A percentile compares a stretch with the other conserved stretches of the same genome.
phyloP scores from a whole-genome alignment of 2,329 filamentous ascomycete species.

The Coniochaeta hoffmannii region DNA sequence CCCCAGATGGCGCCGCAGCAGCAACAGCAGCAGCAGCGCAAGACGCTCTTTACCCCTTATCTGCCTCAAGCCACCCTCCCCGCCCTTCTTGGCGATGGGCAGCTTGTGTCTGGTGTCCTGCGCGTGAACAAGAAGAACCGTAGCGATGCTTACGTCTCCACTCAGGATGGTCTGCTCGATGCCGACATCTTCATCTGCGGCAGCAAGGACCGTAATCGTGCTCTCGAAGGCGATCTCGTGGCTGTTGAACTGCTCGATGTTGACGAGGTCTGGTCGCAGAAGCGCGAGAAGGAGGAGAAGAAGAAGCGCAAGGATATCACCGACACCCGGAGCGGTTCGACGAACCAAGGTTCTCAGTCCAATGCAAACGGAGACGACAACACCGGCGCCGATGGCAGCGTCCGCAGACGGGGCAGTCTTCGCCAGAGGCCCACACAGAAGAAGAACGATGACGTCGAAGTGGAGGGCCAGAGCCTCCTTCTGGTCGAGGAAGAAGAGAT shows the following conservation, averaged over 20 bases:
- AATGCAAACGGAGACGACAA: slow-evolving; percentile 53
- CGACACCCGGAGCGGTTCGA: slow-evolving; percentile 74
- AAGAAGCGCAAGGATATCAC: slow-evolving; percentile 99
- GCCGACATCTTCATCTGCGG: slow-evolving; percentile 99
- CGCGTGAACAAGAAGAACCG: slow-evolving; percentile 99
- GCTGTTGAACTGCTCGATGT: slow-evolving; percentile 95
- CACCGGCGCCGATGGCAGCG: slow-evolving; percentile 66
- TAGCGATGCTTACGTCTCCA: slow-evolving; percentile 96
- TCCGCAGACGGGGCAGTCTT: slow-evolving; percentile 88
- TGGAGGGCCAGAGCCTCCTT: slow-evolving; percentile 93
- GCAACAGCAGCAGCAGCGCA: slow-evolving; percentile 79
- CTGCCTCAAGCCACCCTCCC: slow-evolving; percentile 90
- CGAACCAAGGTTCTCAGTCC: slow-evolving; percentile 62
- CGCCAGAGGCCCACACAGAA: slow-evolving; percentile 96
- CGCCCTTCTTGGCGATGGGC: slow-evolving; percentile 81
- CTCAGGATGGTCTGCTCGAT: slow-evolving; percentile 77
- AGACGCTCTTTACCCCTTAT: slow-evolving; percentile 97
- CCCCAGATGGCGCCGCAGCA: slow-evolving; percentile 55
- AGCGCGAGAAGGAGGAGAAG: slow-evolving; percentile 99
- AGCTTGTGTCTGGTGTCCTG: slow-evolving; percentile 91
- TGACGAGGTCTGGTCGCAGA: slow-evolving; percentile 97
- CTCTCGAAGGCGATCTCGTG: slow-evolving; percentile 90
- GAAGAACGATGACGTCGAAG: slow-evolving; percentile 99
- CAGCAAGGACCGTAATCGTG: slow-evolving; percentile 97
- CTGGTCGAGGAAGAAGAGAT: slow-evolving; percentile 98